phyloP scores from a whole-genome alignment of 2,329 filamentous ascomycete genomes.

The Fusarium bactridioides region DNA sequence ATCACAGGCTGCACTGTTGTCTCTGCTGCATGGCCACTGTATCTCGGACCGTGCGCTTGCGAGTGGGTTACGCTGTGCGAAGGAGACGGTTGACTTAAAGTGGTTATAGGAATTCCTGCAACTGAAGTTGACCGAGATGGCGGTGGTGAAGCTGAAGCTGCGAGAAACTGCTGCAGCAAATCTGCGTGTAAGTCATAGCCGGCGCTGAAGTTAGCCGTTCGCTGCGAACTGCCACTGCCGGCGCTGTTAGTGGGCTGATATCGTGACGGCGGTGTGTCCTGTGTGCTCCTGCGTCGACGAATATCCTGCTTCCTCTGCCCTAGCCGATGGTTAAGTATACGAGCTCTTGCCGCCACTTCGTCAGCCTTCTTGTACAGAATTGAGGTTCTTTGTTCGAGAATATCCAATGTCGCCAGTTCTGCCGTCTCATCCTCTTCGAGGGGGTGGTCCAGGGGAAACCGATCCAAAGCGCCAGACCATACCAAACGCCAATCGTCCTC shows the following conservation, averaged over 20 bases:
- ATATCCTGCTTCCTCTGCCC: conserved; percentile 46
- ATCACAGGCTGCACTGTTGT: conserved; percentile 31
- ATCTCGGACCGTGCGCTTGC: conserved; percentile 26
- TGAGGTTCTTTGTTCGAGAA: conserved; percentile 79
- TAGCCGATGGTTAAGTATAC: conserved; percentile 82
- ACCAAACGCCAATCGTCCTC: conserved; percentile 90
- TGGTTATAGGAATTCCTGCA: conserved; percentile 37
- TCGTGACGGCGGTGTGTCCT: conserved; percentile 47
- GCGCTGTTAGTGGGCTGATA: conserved; percentile 48
- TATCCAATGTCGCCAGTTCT: conserved; percentile 83
- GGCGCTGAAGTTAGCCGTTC: conserved; percentile 39
- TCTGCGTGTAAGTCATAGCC: conserved; percentile 62
- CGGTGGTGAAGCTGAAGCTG: conserved; percentile 33
- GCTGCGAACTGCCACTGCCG: conserved; percentile 5
- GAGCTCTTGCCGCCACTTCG: conserved; percentile 67
- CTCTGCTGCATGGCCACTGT: conserved; percentile 38
- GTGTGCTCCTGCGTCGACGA: conserved; percentile 38
- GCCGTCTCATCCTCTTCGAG: conserved; percentile 87
- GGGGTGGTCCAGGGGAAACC: conserved; percentile 78
- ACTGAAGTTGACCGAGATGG: conserved; percentile 42
- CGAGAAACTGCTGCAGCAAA: conserved; percentile 62
- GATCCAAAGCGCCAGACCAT: conserved; percentile 81
- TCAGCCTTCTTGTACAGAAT: conserved; percentile 83
- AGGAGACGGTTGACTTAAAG: conserved; percentile 40
- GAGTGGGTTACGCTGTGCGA: conserved; percentile 30